Percentiles rank a stretch among this genome's conserved stretches.
Evolutionary conservation across 2,329 filamentous ascomycete genomes (phyloP).

Genomic region (Pyricularia grisea): DNA sequence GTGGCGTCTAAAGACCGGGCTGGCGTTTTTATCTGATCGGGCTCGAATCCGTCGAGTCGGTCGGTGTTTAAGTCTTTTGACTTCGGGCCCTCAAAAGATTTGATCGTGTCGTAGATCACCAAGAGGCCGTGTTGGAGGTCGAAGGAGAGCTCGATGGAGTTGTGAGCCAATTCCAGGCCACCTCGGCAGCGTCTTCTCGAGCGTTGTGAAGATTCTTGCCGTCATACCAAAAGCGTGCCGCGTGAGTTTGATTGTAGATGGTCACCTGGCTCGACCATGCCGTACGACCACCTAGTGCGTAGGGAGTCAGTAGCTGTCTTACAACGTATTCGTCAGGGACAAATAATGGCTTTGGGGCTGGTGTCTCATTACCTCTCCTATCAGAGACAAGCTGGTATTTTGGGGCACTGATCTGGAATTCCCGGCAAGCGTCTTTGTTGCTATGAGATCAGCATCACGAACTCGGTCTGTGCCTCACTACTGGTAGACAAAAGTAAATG

Average conservation of each 20-base stretch:
- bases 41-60: background rate
- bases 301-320: background rate
- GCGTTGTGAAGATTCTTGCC: slow-evolving; percentile 81
- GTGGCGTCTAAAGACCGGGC: background rate
- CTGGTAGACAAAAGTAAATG: background rate
- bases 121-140: background rate
- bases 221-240: slow-evolving; percentile 87
- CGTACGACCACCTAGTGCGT: slow-evolving; percentile 64
- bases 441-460: background rate
- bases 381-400: slow-evolving; percentile 23
- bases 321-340: background rate
- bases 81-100: background rate
- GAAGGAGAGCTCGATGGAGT: slow-evolving; percentile 22
- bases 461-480: background rate
- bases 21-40: background rate
- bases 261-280: slow-evolving; percentile 80
- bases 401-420: slow-evolving; percentile 17
- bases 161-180: slow-evolving; percentile 53
- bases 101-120: background rate
- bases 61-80: background rate
- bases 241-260: slow-evolving; percentile 54
- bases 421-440: slow-evolving; percentile 20
- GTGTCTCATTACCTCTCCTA: slow-evolving; percentile 19
- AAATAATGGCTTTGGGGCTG: background rate
- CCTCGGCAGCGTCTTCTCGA: slow-evolving; percentile 83